Percentiles rank a stretch among this genome's conserved stretches.
Evolutionary conservation across 2,329 filamentous ascomycete genomes (phyloP).

Genomic region (Huntiella omanensis): DNA sequence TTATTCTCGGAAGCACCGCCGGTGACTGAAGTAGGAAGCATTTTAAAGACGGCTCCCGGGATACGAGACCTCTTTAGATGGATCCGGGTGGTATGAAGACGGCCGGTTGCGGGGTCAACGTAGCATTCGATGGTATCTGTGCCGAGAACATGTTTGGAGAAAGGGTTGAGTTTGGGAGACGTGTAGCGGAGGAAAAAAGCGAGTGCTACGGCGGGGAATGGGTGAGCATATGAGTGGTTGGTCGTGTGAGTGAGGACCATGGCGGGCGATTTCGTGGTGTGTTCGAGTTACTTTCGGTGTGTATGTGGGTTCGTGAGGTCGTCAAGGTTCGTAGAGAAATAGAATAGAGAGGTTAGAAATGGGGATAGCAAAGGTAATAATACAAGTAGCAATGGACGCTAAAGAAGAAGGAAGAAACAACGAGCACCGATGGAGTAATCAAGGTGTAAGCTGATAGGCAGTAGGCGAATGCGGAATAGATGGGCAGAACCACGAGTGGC

Average conservation of each 20-base stretch:
- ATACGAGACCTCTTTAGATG: constrained; percentile 69
- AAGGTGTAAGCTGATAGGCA: not conserved
- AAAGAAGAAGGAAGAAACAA: too few species aligned
- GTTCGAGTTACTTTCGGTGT: not conserved
- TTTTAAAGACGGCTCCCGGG: constrained; percentile 53
- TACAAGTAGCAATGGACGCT: too few species aligned
- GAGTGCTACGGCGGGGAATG: constrained; percentile 69
- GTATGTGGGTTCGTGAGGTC: too few species aligned
- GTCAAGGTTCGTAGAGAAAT: too few species aligned
- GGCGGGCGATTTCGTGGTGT: constrained; percentile 14
- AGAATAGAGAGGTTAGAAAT: too few species aligned
- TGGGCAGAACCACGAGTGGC: not conserved
- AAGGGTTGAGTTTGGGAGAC: constrained; percentile 50
- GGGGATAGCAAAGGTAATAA: too few species aligned
- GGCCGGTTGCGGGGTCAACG: constrained; percentile 55
- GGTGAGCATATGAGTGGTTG: constrained; percentile 58
- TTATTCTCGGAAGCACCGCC: constrained; percentile 46
- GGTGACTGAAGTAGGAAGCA: constrained; percentile 51
- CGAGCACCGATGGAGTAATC: not conserved
- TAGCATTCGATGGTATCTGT: constrained; percentile 63
- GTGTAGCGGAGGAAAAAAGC: constrained; percentile 82
- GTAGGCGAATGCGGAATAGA: not conserved
- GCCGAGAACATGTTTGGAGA: constrained; percentile 63
- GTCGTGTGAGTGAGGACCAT: constrained; percentile 48
- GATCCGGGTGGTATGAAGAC: constrained; percentile 58